Evolutionary conservation across 441 rosid genomes (phyloP), one percentile per base, ranked within the genome.

Genomic region (Arabidopsis lyrata): DNA sequence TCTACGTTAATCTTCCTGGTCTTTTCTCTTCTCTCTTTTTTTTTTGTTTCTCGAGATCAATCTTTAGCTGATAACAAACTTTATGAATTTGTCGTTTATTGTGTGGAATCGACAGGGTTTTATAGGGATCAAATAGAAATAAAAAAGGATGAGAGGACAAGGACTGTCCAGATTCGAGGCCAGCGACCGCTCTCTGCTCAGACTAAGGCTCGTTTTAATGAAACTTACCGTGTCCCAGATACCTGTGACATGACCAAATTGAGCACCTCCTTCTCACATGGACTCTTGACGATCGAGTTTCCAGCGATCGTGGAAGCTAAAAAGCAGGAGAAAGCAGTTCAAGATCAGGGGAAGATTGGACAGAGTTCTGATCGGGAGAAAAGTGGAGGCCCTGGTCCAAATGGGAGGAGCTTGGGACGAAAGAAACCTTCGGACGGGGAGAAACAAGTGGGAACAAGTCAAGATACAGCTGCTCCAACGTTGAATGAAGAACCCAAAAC

Each of bases 1-100:
- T 84, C 41, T 66, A 71, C 35, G 61, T 84, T 63, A 74, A 80
- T 77, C 87, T 84, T 68, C 80, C 85, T 38, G 85, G 84, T 84
- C 67, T 6, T 36, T 34, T 24, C 27, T 48, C 52, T 50, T 29
- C 44, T 35, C 5, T 15, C 6, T 29, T 15, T 8, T 8, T 14
- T 34, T 32, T 6, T 12, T 7, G 45, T 47, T 24, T 11, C 65
- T 27, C 48, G 57, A 54, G 13, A 27, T 39, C 18, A 34, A 53
- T 3, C 8, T 66, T 56, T 42, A 5, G 3, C 6, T 29, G 31
- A 29, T 22, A 18, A 14, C 29, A 10, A 18, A 4, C n/a, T 59
- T 13, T 44, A 10, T 47, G 49, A 60, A 27, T 4, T 9, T 22
- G 16, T 63, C 1, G 35, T 60, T 50, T n/a, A 1, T 18, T 34